Evolutionary conservation across 257 asterid genomes (phyloP), one percentile per base, ranked within the genome.

Genomic region (Penstemon barbatus): DNA sequence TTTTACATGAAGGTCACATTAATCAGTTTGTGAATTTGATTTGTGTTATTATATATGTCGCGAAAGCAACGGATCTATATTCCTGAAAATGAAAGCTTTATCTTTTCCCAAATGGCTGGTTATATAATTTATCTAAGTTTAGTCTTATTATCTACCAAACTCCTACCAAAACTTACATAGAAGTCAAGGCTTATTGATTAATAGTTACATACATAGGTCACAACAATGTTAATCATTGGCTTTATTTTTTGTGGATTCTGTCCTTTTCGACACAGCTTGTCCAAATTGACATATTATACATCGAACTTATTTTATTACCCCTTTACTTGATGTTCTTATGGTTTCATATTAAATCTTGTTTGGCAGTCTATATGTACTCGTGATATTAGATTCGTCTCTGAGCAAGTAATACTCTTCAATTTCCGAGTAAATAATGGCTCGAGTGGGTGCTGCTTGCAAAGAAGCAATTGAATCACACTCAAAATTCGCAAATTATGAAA

Each of bases 81-180:
- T 69, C 75, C 63, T 68, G 76, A 75, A 62, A 75, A 51, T 25
- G 78, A 80, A 41, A 75, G 75, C 65, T 74, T 74, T 65, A 71
- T 74, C 80, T 62, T 75, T 68, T 78, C 75, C 60, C 15, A 70
- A 64, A 74, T 73, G 82, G 84, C 83, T 71, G 90, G 75, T 82
- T 77, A 67, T 79, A 72, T 88, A 83, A 85, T 85, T 87, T 75
- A 42, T 78, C 66, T 64, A 80, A 66, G 79, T 77, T 87, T 25
- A 77, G 85, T 73, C 77, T 75, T 71, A 66, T 72, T 58, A 69
- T 75, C 79, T 62, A 87, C 86, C 88, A 75, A 85, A 84, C 85
- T 67, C 62, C 71, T 72, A 70, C 75, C 76, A 70, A 68, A 71
- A 74, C 66, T 63, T 54, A 52, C 12, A 48, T 62, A 52, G 50